Base-by-base conservation (phyloP, 331 rosid species). In the Prunus yedoensis region DNA sequence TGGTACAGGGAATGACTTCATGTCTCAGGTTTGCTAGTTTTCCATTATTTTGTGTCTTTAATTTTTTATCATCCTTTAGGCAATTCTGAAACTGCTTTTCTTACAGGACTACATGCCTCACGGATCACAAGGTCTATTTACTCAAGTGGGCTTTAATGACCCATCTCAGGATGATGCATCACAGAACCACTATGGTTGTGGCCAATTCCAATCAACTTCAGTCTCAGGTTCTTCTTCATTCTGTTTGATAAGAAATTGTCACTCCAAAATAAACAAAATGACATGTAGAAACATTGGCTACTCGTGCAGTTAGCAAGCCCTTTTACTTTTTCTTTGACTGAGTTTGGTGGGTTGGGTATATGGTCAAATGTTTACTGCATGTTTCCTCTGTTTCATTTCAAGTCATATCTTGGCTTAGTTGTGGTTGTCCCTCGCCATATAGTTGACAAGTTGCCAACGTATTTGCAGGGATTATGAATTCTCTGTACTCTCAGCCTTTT, bases 401-500 rank as follows among this genome's bases (percentile, higher is more conserved):
- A n/a, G 32, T 64, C 16, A 17, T 66, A n/a, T 13, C 15, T 41
- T 66, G 4, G 71, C 71, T 66, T 45, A 18, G 54, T 66, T 20
- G 54, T 66, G 23, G 21, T 43, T 35, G 20, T 64, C 52, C 16
- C n/a, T 41, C 62, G 3, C 2, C 51, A 0, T 68, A 30, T 54
- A 21, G 25, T 59, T 52, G 12, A 58, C 73, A 51, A 64, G 72
- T 73, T 68, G 13, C 49, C 57, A 66, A 38, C 4, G 43, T 60
- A 8, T 77, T 64, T 79, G 77, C 91, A 92, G 98, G 96, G 92
- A 65, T 70, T 83, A 87, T 95, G 98, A 91, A 81, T 70, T 88
- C 99, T 58, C 96, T 95, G 50, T 95, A 95, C 83, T 95, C 98
- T 45, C 99, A 95, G 86, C 97, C 99, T 50, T 95, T 90, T 81